These are phyloP conservation scores for Royoungia palumana DNA, from an alignment of 768 basidiomycete genomes.

Conservation along the genomic window DNA sequence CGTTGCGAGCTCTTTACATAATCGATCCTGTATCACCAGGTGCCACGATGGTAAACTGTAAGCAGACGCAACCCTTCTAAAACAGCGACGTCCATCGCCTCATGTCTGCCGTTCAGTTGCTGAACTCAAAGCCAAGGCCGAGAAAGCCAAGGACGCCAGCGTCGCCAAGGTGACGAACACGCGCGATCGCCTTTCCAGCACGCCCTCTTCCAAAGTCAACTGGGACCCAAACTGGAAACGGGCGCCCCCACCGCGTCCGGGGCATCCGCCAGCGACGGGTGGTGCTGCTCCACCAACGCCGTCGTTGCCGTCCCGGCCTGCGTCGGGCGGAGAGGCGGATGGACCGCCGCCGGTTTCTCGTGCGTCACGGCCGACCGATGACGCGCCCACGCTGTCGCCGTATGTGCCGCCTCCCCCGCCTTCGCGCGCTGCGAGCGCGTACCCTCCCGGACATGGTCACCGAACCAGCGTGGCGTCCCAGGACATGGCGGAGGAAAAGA, in stretches of 20 bases:
- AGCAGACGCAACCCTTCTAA: slow-evolving; percentile 9
- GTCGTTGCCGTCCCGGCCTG: slow-evolving; percentile 29
- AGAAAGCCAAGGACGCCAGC: slow-evolving; percentile 55
- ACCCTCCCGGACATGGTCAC: slow-evolving; percentile 14
- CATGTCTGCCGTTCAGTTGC: slow-evolving; percentile 42
- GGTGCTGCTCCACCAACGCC: slow-evolving; percentile 30
- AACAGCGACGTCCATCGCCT: not conserved
- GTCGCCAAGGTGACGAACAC: slow-evolving; percentile 51
- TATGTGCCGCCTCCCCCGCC: slow-evolving; percentile 27
- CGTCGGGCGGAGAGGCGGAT: slow-evolving; percentile 8
- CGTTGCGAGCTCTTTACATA: too few species aligned
- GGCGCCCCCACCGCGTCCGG: slow-evolving; percentile 42
- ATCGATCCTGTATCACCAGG: not conserved
- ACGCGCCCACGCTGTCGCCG: slow-evolving; percentile 8
- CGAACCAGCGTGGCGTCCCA: not conserved
- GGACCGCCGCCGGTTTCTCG: slow-evolving; percentile 10
- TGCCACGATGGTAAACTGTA: slow-evolving; percentile 30
- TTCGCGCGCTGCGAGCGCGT: slow-evolving; percentile 25
- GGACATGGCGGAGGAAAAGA: slow-evolving; percentile 19
- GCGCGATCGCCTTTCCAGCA: slow-evolving; percentile 53
- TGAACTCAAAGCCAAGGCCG: slow-evolving; percentile 63
- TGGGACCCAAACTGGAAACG: slow-evolving; percentile 58
- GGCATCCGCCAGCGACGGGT: not conserved
- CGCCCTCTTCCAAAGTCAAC: slow-evolving; percentile 56
- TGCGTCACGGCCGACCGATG: slow-evolving; percentile 11